Evolutionary conservation across 2,329 filamentous ascomycete genomes (phyloP), one percentile per base, ranked within the genome.

Genomic region (Sporothrix pseudoabietina): DNA sequence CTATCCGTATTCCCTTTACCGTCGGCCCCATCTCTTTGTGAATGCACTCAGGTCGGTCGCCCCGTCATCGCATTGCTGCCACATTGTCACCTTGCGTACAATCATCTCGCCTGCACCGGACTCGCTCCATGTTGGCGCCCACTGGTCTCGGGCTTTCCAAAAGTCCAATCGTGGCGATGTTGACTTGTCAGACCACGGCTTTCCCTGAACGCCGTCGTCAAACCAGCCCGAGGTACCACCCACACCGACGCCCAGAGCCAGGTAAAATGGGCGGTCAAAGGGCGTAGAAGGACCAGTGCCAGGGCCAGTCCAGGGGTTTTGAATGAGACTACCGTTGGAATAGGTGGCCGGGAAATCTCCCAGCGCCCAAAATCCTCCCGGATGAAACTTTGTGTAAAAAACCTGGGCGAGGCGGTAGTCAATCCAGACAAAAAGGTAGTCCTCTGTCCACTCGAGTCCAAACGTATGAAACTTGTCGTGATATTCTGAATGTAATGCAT

Each of bases 191-290:
- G 65, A 71, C 74, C 74, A 75, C 3, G 74, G 74, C 65, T 75
- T 75, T 35, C 49, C 74, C 35, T 73, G 69, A 30, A 68, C 55
- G 9, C 73, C 71, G 55, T 75, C 74, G 9, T 61, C 39, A 77
- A 87, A 87, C 80, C 82, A 87, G 19, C 85, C 85, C 72, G 85
- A 86, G 7, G 78, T 83, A 54, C 81, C 79, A 1, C 86, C 86
- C 47, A 87, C 84, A 0, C 85, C 85, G 0, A 87, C 84, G 75
- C 86, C 86, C 35, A 87, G 77, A 49, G 87, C 84, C 19, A 87
- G 79, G 75, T 85, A 86, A 76, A 87, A 87, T 0, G 80, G 77
- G 76, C 86, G 82, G 77, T 87, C 85, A 77, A 87, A 87, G 0
- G 86, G 86, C 3, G 85, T 83, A 8, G 63, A 55, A 14, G 61